These are phyloP conservation scores for Peniophora sp. DNA, from an alignment of 1,284 basidiomycete genomes.

Conservation along the genomic window DNA sequence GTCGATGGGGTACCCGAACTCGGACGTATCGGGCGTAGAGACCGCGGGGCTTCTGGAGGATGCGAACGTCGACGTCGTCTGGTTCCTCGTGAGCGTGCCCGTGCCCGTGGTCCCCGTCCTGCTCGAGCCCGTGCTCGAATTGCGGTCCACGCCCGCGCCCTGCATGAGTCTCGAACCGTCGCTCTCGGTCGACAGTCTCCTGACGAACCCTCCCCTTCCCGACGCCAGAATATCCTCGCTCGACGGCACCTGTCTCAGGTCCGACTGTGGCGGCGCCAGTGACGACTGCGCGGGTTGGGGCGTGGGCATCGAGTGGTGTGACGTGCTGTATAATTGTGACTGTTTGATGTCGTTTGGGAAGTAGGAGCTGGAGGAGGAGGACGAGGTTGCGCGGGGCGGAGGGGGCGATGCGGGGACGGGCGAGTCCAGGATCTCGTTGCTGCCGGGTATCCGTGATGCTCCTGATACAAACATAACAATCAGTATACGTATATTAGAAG, in stretches of 20 bases:
- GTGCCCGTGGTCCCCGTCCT: background rate
- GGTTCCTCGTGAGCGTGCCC: background rate
- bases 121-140: background rate
- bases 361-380: slow-evolving; percentile 1
- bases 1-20: background rate
- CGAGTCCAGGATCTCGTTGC: slow-evolving; percentile 4
- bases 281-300: slow-evolving; percentile 7
- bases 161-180: slow-evolving; percentile 1
- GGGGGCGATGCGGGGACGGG: slow-evolving; percentile 2
- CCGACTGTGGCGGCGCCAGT: background rate
- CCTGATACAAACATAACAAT: too few species aligned
- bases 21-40: background rate
- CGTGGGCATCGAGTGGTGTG: slow-evolving; percentile 4
- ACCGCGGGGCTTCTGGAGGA: background rate
- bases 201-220: slow-evolving; percentile 8
- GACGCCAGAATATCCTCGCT: slow-evolving; percentile 10
- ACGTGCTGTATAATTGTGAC: background rate
- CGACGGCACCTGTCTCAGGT: slow-evolving; percentile 1
- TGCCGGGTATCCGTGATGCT: slow-evolving; percentile 25
- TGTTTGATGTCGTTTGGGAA: slow-evolving; percentile 7
- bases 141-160: background rate
- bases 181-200: slow-evolving; percentile 9
- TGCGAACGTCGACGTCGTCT: background rate
- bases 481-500: too few species aligned
- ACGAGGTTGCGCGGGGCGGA: background rate